These are phyloP conservation scores for Plasmodium vinckei DNA, from an alignment of 169 alveolate species.

Conservation along the genomic window DNA sequence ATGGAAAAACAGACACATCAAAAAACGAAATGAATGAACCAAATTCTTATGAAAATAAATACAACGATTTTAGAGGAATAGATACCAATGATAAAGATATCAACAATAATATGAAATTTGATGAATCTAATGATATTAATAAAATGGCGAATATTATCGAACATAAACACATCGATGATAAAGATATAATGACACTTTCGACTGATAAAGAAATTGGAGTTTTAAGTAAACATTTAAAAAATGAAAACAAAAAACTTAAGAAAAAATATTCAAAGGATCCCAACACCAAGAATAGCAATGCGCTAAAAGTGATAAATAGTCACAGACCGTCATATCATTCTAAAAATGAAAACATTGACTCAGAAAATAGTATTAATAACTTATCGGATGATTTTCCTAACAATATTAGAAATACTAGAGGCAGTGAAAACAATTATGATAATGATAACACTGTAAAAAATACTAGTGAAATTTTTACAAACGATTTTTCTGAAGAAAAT, in stretches of 20 bases:
- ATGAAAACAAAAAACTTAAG: slow-evolving; percentile 7
- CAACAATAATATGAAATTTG: slow-evolving; percentile 3
- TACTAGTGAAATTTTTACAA: slow-evolving; percentile 31
- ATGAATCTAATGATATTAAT: neutral
- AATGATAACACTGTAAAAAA: slow-evolving; percentile 48
- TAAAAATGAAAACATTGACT: slow-evolving; percentile 12
- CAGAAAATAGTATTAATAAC: neutral
- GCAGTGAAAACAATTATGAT: neutral
- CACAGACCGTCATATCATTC: slow-evolving; percentile 9
- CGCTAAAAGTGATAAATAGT: slow-evolving; percentile 29
- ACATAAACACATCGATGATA: neutral
- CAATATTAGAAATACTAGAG: slow-evolving; percentile 10
- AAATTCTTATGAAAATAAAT: neutral
- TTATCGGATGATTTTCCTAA: neutral
- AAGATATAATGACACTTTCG: slow-evolving; percentile 12
- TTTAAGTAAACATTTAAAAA: neutral
- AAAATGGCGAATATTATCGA: neutral
- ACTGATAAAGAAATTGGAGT: neutral
- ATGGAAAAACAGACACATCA: neutral
- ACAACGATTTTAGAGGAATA: neutral
- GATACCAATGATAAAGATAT: neutral
- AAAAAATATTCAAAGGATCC: slow-evolving; percentile 42
- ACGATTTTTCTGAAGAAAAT: slow-evolving; percentile 20
- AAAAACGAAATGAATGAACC: slow-evolving; percentile 1
- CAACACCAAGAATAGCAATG: slow-evolving; percentile 16